phyloP scores from a whole-genome alignment of 129 eudicot species.

The Pseudognaphalium luteoalbum region DNA sequence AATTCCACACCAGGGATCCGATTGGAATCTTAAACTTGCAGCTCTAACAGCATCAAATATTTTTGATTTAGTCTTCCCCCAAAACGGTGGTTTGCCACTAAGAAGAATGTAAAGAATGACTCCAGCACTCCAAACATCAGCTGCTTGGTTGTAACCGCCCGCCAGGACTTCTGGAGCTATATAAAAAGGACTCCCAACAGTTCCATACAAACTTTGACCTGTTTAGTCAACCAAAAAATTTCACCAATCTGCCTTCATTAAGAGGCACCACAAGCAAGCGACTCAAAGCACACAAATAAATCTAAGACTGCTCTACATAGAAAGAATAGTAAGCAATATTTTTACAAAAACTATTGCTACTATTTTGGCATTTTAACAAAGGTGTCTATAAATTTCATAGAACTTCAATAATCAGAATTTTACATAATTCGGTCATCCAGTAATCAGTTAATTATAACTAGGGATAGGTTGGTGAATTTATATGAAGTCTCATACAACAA shows the following conservation, averaged over 20 bases:
- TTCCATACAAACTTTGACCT: conserved; percentile 75
- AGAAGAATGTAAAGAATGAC: conserved; percentile 85
- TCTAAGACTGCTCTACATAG: not conserved
- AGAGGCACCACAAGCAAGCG: not conserved
- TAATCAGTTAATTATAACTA: not conserved
- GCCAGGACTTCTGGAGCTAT: conserved; percentile 90
- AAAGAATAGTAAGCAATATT: not conserved
- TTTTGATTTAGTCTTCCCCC: conserved; percentile 74
- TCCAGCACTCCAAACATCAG: conserved; percentile 89
- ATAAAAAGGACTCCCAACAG: conserved; percentile 91
- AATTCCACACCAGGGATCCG: conserved; percentile 58
- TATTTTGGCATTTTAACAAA: not conserved
- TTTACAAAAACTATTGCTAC: not conserved
- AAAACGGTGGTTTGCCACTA: conserved; percentile 84
- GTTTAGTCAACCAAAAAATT: conserved; percentile 21
- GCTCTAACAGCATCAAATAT: conserved; percentile 84
- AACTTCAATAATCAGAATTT: not conserved
- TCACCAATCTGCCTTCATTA: not conserved
- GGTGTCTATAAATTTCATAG: not conserved
- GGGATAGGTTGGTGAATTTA: not conserved
- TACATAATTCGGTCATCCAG: not conserved
- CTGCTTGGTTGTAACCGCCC: conserved; percentile 80
- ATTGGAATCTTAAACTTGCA: conserved; percentile 64
- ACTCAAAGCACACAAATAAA: not conserved
- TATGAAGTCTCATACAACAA: not conserved